Evolutionary conservation across 495 filamentous ascomycete species (phyloP).

Genomic region (Xylaria grammica): DNA sequence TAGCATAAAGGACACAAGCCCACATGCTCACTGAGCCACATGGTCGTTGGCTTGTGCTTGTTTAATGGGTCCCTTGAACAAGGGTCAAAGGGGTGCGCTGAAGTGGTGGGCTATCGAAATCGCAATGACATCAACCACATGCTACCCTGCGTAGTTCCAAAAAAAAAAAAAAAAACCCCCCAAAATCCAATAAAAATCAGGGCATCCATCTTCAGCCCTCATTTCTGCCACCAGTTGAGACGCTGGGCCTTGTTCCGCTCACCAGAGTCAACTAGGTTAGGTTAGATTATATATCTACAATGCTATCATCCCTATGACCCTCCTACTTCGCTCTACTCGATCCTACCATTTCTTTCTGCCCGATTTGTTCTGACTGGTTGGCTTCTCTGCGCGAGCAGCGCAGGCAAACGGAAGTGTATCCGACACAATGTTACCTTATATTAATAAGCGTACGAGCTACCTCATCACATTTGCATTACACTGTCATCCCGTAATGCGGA

Average conservation of each 20-base stretch:
- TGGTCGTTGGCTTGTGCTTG: constrained; percentile 12
- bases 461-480: constrained; percentile 12
- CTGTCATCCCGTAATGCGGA: no score
- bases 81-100: not conserved
- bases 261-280: not conserved
- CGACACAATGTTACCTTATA: constrained; percentile 77
- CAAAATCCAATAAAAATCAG: not conserved
- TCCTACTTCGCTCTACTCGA: not conserved
- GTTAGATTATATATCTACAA: not conserved
- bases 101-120: not conserved
- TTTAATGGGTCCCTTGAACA: not conserved
- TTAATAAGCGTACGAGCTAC: constrained; percentile 71
- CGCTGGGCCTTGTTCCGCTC: constrained; percentile 3
- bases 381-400: no score
- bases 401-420: no score
- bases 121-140: constrained; percentile 21
- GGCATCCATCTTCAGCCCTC: not conserved
- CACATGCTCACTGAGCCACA: constrained; percentile 13
- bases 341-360: not conserved
- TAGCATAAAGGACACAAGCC: not conserved
- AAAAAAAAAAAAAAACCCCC: not conserved
- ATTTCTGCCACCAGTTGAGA: not conserved
- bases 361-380: not conserved
- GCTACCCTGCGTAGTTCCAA: constrained; percentile 5
- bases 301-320: constrained; percentile 1